These are phyloP conservation scores for Pinus albicaulis DNA, from an alignment of 75 land plant genomes.

Conservation along the genomic window DNA sequence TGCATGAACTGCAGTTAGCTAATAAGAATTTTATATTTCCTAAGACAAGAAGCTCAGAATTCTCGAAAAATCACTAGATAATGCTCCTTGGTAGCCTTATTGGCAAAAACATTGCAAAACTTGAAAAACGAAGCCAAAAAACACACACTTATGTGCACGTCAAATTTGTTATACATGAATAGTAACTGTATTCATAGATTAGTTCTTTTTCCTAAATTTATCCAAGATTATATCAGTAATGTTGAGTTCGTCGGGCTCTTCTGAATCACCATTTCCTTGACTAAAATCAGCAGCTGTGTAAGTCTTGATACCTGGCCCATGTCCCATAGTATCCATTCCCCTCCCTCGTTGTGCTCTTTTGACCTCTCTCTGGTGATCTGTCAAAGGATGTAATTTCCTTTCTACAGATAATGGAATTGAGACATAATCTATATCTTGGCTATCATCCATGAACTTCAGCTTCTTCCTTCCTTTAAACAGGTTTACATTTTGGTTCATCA, in stretches of 20 bases:
- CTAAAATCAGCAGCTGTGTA: conserved; percentile 53
- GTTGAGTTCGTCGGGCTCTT: conserved; percentile 28
- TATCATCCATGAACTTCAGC: conserved; percentile 17
- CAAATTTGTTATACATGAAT: not conserved
- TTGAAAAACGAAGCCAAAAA: not conserved
- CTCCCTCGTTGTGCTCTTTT: conserved; percentile 50
- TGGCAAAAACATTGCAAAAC: not conserved
- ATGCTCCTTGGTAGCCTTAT: not conserved
- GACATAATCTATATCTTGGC: conserved; percentile 9
- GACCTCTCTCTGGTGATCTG: conserved; percentile 59
- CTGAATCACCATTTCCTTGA: conserved; percentile 42
- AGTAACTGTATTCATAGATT: not conserved
- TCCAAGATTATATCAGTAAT: conserved; percentile 1
- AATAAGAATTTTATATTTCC: not conserved
- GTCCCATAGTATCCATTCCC: conserved; percentile 33
- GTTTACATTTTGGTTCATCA: not conserved
- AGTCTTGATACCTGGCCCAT: conserved; percentile 51
- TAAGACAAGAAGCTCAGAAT: not conserved
- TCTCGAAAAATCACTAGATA: not conserved
- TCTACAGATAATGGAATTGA: conserved; percentile 13
- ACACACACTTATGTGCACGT: not conserved
- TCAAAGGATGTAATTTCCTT: conserved; percentile 26
- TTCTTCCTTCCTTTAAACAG: conserved; percentile 15
- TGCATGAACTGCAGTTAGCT: not conserved
- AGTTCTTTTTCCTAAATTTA: not conserved